Conservation (phyloP, 495 filamentous ascomycete species). For the Apodospora peruviana region DNA sequence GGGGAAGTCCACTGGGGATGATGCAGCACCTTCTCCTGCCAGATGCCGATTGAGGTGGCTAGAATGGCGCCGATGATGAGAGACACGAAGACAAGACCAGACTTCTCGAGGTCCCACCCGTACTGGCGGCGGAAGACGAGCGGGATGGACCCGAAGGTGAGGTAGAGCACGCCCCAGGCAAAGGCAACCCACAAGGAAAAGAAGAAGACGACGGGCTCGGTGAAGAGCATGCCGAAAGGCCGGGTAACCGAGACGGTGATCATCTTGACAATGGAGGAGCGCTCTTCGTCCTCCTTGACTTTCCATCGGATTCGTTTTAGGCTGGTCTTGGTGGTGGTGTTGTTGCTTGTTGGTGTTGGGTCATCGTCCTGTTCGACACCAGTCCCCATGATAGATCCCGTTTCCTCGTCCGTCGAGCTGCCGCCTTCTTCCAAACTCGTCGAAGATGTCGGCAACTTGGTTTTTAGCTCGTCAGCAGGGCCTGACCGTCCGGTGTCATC, state of each 20-base stretch:
- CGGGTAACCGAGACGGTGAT: constrained; percentile 70
- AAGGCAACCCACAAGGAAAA: constrained; percentile 91
- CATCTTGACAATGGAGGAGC: constrained; percentile 62
- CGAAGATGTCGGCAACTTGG: too few relatives aligned
- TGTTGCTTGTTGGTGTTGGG: too few relatives aligned
- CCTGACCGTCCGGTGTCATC: too few relatives aligned
- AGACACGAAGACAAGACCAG: constrained; percentile 66
- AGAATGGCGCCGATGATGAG: constrained; percentile 64
- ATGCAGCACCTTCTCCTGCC: constrained; percentile 52
- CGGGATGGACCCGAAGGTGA: constrained; percentile 74
- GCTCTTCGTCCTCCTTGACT: constrained; percentile 77
- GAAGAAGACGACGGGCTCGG: constrained; percentile 91
- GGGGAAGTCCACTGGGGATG: constrained; percentile 35
- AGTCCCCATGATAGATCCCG: too few relatives aligned
- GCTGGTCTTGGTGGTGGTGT: too few relatives aligned
- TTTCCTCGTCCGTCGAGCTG: constrained; percentile 27
- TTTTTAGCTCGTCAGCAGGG: too few relatives aligned
- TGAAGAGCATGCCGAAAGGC: constrained; percentile 81
- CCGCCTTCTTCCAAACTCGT: too few relatives aligned
- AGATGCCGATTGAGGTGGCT: constrained; percentile 68
- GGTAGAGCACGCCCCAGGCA: constrained; percentile 83
- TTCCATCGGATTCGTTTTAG: constrained; percentile 73
- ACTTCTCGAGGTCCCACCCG: constrained; percentile 60
- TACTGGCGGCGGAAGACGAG: constrained; percentile 70
- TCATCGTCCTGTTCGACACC: too few relatives aligned